Evolutionary conservation across 148 eudicot species (phyloP).

Genomic region (Amaranthus palmeri): DNA sequence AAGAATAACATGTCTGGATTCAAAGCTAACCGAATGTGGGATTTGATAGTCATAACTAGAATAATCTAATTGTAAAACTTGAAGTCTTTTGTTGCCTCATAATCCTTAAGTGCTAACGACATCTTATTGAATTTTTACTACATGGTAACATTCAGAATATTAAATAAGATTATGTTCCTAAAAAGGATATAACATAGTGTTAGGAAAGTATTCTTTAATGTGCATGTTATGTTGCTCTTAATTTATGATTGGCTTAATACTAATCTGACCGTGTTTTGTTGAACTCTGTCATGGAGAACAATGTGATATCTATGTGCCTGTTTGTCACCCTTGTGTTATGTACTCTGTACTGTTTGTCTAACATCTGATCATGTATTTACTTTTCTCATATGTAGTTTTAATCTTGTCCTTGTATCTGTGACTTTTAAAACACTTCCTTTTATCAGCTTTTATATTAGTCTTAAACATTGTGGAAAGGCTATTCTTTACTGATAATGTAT

Average conservation of each 20-base stretch:
- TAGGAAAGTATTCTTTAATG: background rate
- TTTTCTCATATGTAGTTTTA: background rate
- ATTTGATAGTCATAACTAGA: too few species aligned
- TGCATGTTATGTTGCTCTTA: background rate
- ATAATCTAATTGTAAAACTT: background rate
- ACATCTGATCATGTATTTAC: background rate
- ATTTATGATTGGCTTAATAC: background rate
- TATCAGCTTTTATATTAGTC: background rate
- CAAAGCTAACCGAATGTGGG: too few species aligned
- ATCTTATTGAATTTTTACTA: background rate
- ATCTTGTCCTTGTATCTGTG: background rate
- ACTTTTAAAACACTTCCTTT: background rate
- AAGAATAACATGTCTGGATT: too few species aligned
- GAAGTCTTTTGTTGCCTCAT: background rate
- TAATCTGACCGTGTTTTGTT: too few species aligned
- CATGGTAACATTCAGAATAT: background rate
- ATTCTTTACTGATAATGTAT: background rate
- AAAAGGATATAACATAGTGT: background rate
- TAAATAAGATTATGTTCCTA: background rate
- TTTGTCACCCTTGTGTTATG: background rate
- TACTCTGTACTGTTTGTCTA: background rate
- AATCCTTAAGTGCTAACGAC: background rate
- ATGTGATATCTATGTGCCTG: background rate
- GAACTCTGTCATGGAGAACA: too few species aligned
- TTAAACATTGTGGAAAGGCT: background rate